These are phyloP conservation scores for Phytophthora fragariae DNA, from an alignment of 352 stramenopile species.

Conservation along the genomic window DNA sequence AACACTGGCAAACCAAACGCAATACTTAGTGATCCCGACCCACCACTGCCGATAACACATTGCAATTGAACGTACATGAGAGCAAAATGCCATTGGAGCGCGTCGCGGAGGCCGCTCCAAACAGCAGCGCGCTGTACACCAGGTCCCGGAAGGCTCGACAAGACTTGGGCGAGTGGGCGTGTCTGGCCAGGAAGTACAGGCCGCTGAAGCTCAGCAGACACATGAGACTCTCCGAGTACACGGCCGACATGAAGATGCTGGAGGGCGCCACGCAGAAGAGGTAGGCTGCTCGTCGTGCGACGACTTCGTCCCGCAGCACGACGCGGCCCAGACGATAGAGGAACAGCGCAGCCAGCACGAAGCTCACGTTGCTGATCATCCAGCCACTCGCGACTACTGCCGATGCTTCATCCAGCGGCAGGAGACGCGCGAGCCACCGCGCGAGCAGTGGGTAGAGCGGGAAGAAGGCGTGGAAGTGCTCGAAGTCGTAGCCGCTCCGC, in stretches of 20 bases:
- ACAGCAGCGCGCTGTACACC: conserved; percentile 53
- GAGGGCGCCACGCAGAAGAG: conserved; percentile 82
- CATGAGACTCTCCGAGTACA: conserved; percentile 89
- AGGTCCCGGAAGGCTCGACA: conserved; percentile 43
- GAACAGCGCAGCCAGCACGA: conserved; percentile 71
- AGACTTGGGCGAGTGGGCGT: conserved; percentile 16
- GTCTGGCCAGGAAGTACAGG: conserved; percentile 69
- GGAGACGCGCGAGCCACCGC: conserved; percentile 36
- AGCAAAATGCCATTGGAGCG: conserved; percentile 84
- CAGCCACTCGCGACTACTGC: conserved; percentile 58
- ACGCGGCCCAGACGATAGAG: conserved; percentile 74
- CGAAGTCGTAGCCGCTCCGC: conserved; percentile 78
- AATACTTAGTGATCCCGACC: conserved; percentile 15
- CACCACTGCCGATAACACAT: background rate
- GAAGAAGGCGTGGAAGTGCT: conserved; percentile 89
- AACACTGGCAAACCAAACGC: conserved; percentile 50
- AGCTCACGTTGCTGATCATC: conserved; percentile 79
- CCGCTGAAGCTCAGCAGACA: conserved; percentile 81
- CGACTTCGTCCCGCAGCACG: conserved; percentile 60
- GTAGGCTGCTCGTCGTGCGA: conserved; percentile 69
- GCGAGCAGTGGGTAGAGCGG: conserved; percentile 75
- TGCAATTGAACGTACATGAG: conserved; percentile 61
- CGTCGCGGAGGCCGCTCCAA: conserved; percentile 70
- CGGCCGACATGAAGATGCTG: conserved; percentile 83
- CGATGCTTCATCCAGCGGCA: conserved; percentile 28